Base-by-base conservation (phyloP, 2,329 filamentous ascomycete species). In the Paraconiothyrium brasiliense region DNA sequence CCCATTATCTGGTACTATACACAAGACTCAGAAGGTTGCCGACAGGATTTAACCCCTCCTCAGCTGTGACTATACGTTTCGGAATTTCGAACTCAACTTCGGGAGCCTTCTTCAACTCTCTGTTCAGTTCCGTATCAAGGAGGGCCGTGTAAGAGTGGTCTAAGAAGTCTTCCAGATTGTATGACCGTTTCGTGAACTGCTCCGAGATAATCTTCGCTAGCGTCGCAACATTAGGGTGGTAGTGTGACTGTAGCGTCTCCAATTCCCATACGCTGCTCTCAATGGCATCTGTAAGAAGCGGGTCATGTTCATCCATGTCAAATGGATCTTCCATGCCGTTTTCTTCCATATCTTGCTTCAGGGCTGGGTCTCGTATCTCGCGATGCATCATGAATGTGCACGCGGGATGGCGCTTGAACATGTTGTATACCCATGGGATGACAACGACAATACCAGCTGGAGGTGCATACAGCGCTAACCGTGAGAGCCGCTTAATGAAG, bases 301-400 rank as follows among this genome's bases (percentile, higher is more conserved):
- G 96, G 66, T 99, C 92, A 32, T 82, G 72, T 78, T 97, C 92
- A 5, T 87, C 82, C 55, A 89, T 85, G 60, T 91, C 77, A 75
- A 97, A 99, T 0, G 92, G 90, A 72, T 99, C 96, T 49, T 85
- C 80, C 81, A 88, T 85, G 48, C 87, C 88, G 37, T 85, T 77
- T 34, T 86, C 84, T 68, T 91, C 86, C 24, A 94, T 80, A 54
- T 84, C 72, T 27, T 57, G 85, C 84, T 69, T 86, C 87, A 54
- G 83, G 80, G 88, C 85, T 1, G 84, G 75, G 46, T 89, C 87
- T 51, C 84, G 85, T 41, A 86, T 83, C 61, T 88, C 88, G 58
- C 95, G 89, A 78, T 99, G 96, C 68, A 99, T 87, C 93, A 99
- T 97, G 73, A 97, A 98, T 0, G 94, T 96, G 74, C 93, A 97